phyloP scores from a whole-genome alignment of 2,329 filamentous ascomycete species.

The Epichloe sibirici region DNA sequence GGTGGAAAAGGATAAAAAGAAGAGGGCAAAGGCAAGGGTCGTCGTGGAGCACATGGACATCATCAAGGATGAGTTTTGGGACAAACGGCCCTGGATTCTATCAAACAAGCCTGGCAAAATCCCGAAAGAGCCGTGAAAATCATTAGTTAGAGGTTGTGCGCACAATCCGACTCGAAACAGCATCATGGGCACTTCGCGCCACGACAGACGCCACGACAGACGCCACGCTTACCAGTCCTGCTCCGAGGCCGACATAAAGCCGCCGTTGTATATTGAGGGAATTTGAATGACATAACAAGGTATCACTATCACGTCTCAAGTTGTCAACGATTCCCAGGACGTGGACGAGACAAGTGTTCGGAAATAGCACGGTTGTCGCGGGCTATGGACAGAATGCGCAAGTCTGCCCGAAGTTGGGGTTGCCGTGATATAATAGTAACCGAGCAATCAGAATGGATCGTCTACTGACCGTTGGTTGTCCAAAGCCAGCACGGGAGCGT shows the following conservation, averaged over 20 bases:
- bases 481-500: not conserved
- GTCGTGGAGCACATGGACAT: slow-evolving; percentile 82
- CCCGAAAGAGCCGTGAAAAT: slow-evolving; percentile 40
- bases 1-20: slow-evolving; percentile 70
- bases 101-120: slow-evolving; percentile 61
- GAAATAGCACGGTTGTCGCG: not conserved
- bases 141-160: too few relatives aligned
- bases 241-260: not conserved
- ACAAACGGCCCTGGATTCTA: slow-evolving; percentile 70
- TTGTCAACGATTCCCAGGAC: not conserved
- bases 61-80: slow-evolving; percentile 93
- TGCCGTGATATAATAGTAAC: not conserved
- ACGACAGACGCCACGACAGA: not conserved
- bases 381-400: not conserved
- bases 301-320: not conserved
- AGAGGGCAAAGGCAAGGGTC: slow-evolving; percentile 66
- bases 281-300: not conserved
- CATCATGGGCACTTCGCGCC: not conserved
- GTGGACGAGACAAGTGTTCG: not conserved
- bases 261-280: too few relatives aligned
- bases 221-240: not conserved
- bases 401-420: not conserved
- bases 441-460: not conserved
- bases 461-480: not conserved
- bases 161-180: not conserved